Evolutionary conservation across 805 yeast genomes (phyloP).

Genomic region (Candida manassasensis): DNA sequence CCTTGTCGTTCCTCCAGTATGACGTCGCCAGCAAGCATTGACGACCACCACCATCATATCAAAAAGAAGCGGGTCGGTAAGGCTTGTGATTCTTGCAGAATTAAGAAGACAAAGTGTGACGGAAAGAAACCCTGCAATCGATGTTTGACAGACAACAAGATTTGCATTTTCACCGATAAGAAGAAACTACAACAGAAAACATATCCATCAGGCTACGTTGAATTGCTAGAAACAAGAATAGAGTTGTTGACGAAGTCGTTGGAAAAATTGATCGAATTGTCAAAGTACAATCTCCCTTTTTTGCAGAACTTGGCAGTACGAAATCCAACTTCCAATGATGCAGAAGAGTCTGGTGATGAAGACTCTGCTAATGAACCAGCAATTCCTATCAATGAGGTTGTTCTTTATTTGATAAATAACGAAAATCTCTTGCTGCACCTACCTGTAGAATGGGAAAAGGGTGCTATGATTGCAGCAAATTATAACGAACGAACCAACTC

Average conservation of each 20-base stretch:
- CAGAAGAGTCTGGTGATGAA: constrained; percentile 5
- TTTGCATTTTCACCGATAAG: constrained; percentile 56
- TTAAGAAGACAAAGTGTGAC: constrained; percentile 61
- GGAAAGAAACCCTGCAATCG: constrained; percentile 58
- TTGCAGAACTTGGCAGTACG: constrained; percentile 16
- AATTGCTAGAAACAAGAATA: constrained; percentile 54
- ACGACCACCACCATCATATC: constrained; percentile 12
- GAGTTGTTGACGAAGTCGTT: constrained; percentile 48
- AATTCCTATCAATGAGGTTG: constrained; percentile 46
- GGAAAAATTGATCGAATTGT: constrained; percentile 34
- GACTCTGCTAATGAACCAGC: constrained; percentile 11
- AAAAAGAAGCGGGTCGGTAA: constrained; percentile 56
- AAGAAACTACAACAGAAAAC: constrained; percentile 49
- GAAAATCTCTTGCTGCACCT: constrained; percentile 34
- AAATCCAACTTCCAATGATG: not conserved
- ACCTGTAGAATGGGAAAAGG: constrained; percentile 44
- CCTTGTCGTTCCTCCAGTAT: no score
- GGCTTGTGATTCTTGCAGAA: constrained; percentile 60
- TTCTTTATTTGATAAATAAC: constrained; percentile 37
- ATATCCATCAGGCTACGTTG: constrained; percentile 59
- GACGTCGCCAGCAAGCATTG: constrained; percentile 1
- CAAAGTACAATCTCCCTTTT: constrained; percentile 26
- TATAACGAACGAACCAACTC: constrained; percentile 21
- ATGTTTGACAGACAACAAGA: constrained; percentile 51
- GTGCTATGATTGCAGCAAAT: constrained; percentile 39